phyloP scores from a whole-genome alignment of 2,329 filamentous ascomycete genomes.

The Trichoderma pleuroti region DNA sequence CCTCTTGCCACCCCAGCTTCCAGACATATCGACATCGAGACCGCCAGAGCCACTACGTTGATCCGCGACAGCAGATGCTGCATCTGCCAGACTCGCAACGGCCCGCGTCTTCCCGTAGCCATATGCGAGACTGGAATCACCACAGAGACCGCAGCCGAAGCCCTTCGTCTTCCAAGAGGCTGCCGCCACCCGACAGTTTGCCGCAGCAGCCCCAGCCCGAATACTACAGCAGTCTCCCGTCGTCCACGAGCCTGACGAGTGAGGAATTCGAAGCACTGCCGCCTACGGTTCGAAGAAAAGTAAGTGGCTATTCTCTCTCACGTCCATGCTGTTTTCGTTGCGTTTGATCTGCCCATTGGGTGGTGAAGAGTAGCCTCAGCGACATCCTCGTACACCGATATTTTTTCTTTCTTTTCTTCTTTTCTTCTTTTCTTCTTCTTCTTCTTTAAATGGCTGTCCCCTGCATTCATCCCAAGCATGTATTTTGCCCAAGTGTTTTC shows the following conservation, averaged over 20 bases:
- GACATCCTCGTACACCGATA: neutral
- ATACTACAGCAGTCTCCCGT: conserved; percentile 24
- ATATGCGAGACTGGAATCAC: conserved; percentile 19
- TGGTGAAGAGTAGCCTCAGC: neutral
- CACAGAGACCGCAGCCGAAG: conserved; percentile 14
- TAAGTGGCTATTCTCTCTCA: conserved; percentile 34
- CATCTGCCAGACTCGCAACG: conserved; percentile 21
- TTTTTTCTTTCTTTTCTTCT: neutral
- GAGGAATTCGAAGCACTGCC: conserved; percentile 51
- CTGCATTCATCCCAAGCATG: conserved; percentile 14
- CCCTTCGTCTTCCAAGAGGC: conserved; percentile 14
- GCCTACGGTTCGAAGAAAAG: conserved; percentile 54
- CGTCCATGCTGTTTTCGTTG: conserved; percentile 19
- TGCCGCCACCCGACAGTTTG: conserved; percentile 27
- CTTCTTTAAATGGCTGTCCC: neutral
- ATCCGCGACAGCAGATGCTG: conserved; percentile 19
- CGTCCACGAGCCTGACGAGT: conserved; percentile 34
- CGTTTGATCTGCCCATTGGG: neutral
- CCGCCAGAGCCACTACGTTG: conserved; percentile 26
- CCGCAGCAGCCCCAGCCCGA: conserved; percentile 19
- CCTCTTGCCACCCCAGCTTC: conserved; percentile 11
- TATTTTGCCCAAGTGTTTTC: conserved; percentile 9
- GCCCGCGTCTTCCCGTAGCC: conserved; percentile 30
- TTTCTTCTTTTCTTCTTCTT: neutral
- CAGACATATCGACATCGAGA: conserved; percentile 21